Evolutionary conservation across 352 stramenopile genomes (phyloP).

Genomic region (Phytopythium helicoides): DNA sequence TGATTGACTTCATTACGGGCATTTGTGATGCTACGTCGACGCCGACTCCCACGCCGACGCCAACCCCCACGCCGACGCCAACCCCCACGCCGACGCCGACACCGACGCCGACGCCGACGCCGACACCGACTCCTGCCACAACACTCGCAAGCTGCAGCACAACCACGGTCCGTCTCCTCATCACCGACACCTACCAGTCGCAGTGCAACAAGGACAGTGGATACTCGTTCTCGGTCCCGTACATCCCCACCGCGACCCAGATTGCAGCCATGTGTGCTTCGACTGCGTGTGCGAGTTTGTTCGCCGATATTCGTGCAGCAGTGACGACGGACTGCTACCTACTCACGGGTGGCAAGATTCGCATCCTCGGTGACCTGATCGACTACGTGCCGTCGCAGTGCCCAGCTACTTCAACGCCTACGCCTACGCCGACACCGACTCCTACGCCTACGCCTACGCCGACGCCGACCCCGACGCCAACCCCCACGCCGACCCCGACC

Average conservation of each 20-base stretch:
- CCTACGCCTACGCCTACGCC: slow-evolving; percentile 1
- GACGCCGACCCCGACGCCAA: slow-evolving; percentile 9
- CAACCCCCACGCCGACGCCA: slow-evolving; percentile 14
- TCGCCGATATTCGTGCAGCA: slow-evolving; percentile 13
- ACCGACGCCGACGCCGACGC: not conserved
- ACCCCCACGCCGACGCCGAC: slow-evolving; percentile 2
- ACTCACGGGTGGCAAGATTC: slow-evolving; percentile 21
- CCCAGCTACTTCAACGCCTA: not conserved
- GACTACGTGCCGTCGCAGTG: slow-evolving; percentile 14
- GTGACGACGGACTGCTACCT: slow-evolving; percentile 14
- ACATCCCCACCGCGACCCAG: slow-evolving; percentile 10
- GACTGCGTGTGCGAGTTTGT: slow-evolving; percentile 13
- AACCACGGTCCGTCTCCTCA: slow-evolving; percentile 13
- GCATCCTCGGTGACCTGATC: slow-evolving; percentile 18
- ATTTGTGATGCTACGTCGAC: slow-evolving; percentile 7
- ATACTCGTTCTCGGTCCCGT: slow-evolving; percentile 19
- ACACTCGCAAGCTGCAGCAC: slow-evolving; percentile 15
- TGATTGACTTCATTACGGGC: slow-evolving; percentile 21
- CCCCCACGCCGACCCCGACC: not conserved
- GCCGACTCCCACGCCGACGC: no score
- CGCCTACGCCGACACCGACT: slow-evolving; percentile 5
- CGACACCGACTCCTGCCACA: slow-evolving; percentile 5
- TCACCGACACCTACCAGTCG: slow-evolving; percentile 14
- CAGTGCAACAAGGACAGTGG: slow-evolving; percentile 17
- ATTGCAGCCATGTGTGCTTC: slow-evolving; percentile 23